These are phyloP conservation scores for Terfezia claveryi DNA, from an alignment of 495 filamentous ascomycete species.

Conservation along the genomic window DNA sequence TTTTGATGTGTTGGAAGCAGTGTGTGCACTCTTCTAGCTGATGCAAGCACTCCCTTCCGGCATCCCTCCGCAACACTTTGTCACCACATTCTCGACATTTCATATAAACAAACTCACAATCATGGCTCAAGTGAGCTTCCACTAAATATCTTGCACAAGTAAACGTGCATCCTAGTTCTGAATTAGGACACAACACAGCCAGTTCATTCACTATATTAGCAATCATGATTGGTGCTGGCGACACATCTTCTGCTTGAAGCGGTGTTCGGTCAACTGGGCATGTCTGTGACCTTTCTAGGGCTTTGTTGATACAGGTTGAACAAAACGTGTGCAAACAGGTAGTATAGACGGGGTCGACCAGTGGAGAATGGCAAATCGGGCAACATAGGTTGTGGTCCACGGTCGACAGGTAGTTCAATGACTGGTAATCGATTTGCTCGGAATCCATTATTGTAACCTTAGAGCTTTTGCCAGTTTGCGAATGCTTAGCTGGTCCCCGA, in stretches of 20 bases:
- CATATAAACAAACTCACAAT: constrained; percentile 36
- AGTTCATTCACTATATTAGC: constrained; percentile 38
- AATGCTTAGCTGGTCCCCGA: too few relatives aligned
- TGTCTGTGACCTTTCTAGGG: constrained; percentile 25
- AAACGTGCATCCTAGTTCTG: constrained; percentile 32
- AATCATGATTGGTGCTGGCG: constrained; percentile 16
- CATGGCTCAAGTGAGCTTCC: constrained; percentile 38
- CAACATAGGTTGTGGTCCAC: constrained; percentile 48
- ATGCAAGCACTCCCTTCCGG: constrained; percentile 33
- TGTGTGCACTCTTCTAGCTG: constrained; percentile 28
- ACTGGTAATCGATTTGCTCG: constrained; percentile 31
- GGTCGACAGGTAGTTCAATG: constrained; percentile 35
- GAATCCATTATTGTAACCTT: not conserved
- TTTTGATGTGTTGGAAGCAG: constrained; percentile 33
- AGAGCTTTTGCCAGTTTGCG: too few relatives aligned
- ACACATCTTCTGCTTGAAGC: constrained; percentile 9
- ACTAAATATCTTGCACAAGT: constrained; percentile 34
- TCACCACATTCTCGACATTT: constrained; percentile 32
- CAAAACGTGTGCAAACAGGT: constrained; percentile 51
- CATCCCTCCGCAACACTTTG: constrained; percentile 29
- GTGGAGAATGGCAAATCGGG: constrained; percentile 47
- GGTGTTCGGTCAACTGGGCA: constrained; percentile 21
- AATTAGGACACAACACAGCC: constrained; percentile 38
- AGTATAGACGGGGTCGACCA: constrained; percentile 37
- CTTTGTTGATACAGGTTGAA: constrained; percentile 33